Base-by-base conservation (phyloP, 129 eudicot species). In the Mikania micrantha region DNA sequence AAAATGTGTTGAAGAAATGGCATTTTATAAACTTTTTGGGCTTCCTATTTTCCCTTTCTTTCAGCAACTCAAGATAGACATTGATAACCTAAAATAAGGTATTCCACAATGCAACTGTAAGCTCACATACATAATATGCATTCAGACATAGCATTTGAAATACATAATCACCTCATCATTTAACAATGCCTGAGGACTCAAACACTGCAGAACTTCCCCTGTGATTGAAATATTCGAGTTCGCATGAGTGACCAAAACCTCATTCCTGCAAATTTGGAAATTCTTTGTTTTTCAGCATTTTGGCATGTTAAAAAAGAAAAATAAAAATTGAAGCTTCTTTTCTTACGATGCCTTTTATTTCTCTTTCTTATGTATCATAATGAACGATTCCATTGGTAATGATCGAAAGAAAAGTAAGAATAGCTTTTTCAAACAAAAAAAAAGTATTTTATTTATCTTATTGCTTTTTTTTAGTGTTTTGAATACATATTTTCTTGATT, bases 1-100 rank as follows among this genome's bases (percentile, higher is more conserved):
- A 93, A 74, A 93, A 93, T 12, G 99, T 89, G 84, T 82, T 93
- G 52, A 89, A 87, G 85, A 93, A 93, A 81, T 93, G 99, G 48
- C 96, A 93, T 67, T 86, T 89, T 75, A 93, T 71, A 63, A 74
- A 93, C 73, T 81, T 85, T 54, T 88, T 48, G 24, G 99, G 95
- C 74, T 86, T 86, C 73, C 93, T 93, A 34, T 57, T 85, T 81
- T 93, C 99, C 85, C 99, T 86, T 72, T 89, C 99, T 76, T 89
- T 93, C 70, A 93, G 71, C 67, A 93, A 74, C 74, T 86, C 99
- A 19, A 89, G 84, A 73, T 93, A 93, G 70, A 93, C 22, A 66
- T 93, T 93, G 19, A 93, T 93, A 58, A 89, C 99, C 98, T 93
- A 74, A 38, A 67, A 49, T 13, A 52, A 75, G 50, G 64, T 79